Evolutionary conservation across 208 protist species (phyloP).

Genomic region (Leishmania martiniquensis): DNA sequence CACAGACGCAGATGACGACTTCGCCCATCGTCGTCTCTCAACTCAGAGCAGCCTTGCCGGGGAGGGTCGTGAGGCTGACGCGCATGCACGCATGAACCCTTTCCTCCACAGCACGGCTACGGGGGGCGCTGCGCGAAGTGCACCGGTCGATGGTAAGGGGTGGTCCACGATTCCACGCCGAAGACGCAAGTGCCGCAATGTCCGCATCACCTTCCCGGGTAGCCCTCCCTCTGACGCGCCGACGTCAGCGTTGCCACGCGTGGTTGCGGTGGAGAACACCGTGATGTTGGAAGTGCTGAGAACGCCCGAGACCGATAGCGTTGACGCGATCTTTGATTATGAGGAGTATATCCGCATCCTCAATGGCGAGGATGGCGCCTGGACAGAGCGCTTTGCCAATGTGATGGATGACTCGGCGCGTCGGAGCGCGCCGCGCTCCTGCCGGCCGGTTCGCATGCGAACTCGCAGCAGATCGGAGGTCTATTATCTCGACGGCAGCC

Average conservation of each 20-base stretch:
- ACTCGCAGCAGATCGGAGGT: conserved; percentile 10
- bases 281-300: conserved; percentile 9
- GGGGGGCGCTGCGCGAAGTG: not conserved
- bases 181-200: conserved; percentile 8
- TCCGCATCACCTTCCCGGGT: conserved; percentile 8
- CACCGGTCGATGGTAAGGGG: not conserved
- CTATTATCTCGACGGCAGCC: not conserved
- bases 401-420: conserved; percentile 1
- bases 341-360: conserved; percentile 48
- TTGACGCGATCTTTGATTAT: conserved; percentile 89
- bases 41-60: not conserved
- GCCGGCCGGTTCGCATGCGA: not conserved
- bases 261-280: conserved; percentile 1
- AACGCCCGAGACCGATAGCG: conserved; percentile 23
- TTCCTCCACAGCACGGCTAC: not conserved
- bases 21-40: not conserved
- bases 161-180: not conserved
- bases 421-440: not conserved
- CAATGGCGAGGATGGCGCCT: conserved; percentile 27
- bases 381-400: conserved; percentile 7
- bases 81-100: not conserved
- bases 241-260: not conserved
- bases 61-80: not conserved
- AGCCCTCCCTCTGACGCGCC: not conserved
- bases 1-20: not conserved